Base-by-base conservation (phyloP, 257 asterid species). In the Ilex asprella region DNA sequence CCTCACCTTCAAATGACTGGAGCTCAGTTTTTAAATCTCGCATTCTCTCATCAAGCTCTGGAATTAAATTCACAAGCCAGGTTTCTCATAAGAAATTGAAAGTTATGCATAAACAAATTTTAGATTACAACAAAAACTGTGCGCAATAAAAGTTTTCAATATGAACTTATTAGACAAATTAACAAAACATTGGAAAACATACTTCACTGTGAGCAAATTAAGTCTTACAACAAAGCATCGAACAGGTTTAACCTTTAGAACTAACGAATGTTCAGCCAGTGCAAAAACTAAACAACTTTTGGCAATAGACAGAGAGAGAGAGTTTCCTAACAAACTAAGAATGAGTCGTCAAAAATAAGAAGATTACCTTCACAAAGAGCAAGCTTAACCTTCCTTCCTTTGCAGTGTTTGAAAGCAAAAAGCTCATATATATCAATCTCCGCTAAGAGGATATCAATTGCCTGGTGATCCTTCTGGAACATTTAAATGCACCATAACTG, bases 21-120 rank as follows among this genome's bases (percentile, higher is more conserved):
- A 93, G 96, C 83, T 93, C 99, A 51, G 69, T 68, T 77, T 85
- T 93, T 84, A 93, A 82, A 74, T 93, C 97, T 66, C 64, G 77
- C 99, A 93, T 93, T 67, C 99, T 94, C 81, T 87, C 99, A 70
- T 93, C 99, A 78, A 93, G 99, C 90, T 93, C 99, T 93, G 82
- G 65, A 52, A 50, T 72, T 68, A 66, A 62, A 65, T 68, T 61
- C 52, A 11, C 15, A 46, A 10, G 14, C 52, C n/a, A 10, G 3
- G 52, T 46, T 46, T 46, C 52, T 75, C 59, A 65, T 60, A 56
- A 31, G 54, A 57, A 56, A 43, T 43, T 59, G 31, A 49, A 56
- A 65, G 12, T 71, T 21, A 67, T 69, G 63, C 7, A 39, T 51
- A 41, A 64, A 70, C 39, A 44, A 60, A 2, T 44, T 35, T 16